A percentile compares a stretch with the other conserved stretches of the same genome.
phyloP scores from a whole-genome alignment of 345 rosid species.

The Tarenaya hassleriana region DNA sequence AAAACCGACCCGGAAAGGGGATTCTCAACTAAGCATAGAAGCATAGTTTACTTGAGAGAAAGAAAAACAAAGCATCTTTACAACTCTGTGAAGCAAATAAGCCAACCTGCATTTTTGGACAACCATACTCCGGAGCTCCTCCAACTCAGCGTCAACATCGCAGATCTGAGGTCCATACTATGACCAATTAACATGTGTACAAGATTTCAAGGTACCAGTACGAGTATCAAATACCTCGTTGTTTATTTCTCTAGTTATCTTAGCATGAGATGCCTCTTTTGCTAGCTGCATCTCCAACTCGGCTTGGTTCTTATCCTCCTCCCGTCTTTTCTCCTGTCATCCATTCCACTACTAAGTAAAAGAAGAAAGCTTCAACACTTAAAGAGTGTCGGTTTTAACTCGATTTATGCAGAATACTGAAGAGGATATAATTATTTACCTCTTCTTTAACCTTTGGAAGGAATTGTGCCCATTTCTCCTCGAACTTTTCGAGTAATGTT shows the following conservation, averaged over 20 bases:
- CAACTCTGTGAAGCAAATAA: too few species aligned
- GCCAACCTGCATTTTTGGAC: conserved; percentile 80
- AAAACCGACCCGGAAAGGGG: background rate
- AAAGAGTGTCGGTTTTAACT: too few species aligned
- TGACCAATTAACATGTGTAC: conserved; percentile 4
- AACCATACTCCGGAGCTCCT: conserved; percentile 53
- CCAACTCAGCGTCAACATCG: conserved; percentile 59
- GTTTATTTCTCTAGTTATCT: conserved; percentile 59
- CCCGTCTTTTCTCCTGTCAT: conserved; percentile 61
- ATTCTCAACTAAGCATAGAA: conserved; percentile 1
- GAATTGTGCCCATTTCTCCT: conserved; percentile 81
- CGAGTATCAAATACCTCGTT: conserved; percentile 56
- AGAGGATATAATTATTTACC: conserved; percentile 40
- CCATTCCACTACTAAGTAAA: conserved; percentile 7
- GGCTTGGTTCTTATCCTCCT: conserved; percentile 57
- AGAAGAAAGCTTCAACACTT: conserved; percentile 9
- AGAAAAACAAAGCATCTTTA: too few species aligned
- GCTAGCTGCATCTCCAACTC: conserved; percentile 59
- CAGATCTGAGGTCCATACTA: conserved; percentile 41
- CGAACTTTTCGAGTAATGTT: conserved; percentile 70
- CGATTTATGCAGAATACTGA: conserved; percentile 15
- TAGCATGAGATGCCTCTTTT: conserved; percentile 69
- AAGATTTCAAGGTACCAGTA: too few species aligned
- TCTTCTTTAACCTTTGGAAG: conserved; percentile 81
- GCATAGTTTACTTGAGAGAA: too few species aligned